Evolutionary conservation across 192 early-diverging fungal genomes (phyloP).

Genomic region (Spinellus fusiger): DNA sequence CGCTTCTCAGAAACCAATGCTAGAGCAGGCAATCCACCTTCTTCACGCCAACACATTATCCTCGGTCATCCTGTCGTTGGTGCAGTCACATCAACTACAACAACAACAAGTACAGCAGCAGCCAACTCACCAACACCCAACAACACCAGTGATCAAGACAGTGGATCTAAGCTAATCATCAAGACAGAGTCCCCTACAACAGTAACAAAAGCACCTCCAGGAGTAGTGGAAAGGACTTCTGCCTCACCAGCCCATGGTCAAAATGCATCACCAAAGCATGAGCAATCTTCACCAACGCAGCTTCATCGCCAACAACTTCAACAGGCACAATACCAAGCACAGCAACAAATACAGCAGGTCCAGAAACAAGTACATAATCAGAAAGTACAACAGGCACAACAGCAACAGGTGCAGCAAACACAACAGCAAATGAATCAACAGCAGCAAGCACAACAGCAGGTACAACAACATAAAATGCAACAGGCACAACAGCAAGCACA

Average conservation of each 20-base stretch:
- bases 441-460: conserved; percentile 7
- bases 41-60: neutral
- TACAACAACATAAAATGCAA: too few relatives aligned
- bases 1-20: conserved; percentile 14
- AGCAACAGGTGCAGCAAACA: conserved; percentile 8
- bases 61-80: neutral
- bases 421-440: conserved; percentile 20
- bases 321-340: conserved; percentile 8
- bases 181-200: neutral
- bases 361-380: too few relatives aligned
- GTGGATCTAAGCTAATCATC: neutral
- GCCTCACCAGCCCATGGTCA: conserved; percentile 9
- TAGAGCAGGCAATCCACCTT: conserved; percentile 1
- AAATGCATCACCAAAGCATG: neutral
- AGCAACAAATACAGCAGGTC: neutral
- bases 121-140: neutral
- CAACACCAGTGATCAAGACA: neutral
- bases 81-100: conserved; percentile 5
- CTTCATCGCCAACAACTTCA: conserved; percentile 3
- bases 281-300: conserved; percentile 1
- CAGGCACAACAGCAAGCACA: neutral
- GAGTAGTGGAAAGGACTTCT: conserved; percentile 1
- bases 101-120: conserved; percentile 7
- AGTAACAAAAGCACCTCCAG: neutral
- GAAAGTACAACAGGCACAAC: conserved; percentile 4